These are phyloP conservation scores for Fusarium sp. DNA, from an alignment of 2,329 filamentous ascomycete genomes.

Conservation along the genomic window DNA sequence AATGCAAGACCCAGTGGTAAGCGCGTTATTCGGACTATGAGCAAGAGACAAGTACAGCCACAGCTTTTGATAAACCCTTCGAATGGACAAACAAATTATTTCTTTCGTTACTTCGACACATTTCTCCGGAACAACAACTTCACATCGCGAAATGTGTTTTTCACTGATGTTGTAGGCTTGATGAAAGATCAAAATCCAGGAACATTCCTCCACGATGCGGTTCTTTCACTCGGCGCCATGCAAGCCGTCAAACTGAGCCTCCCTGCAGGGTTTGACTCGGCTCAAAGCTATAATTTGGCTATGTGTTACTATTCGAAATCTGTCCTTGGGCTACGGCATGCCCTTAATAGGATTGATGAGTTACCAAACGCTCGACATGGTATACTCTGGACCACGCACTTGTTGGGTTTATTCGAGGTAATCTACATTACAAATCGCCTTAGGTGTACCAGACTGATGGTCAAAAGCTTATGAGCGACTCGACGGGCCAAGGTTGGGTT, in stretches of 20 bases:
- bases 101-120: slow-evolving; percentile 52
- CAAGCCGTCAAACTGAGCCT: slow-evolving; percentile 46
- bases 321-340: slow-evolving; percentile 41
- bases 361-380: slow-evolving; percentile 16
- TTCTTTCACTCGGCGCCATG: slow-evolving; percentile 53
- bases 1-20: slow-evolving; percentile 29
- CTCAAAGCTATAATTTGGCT: slow-evolving; percentile 27
- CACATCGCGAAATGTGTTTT: slow-evolving; percentile 14
- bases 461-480: slow-evolving; percentile 51
- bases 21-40: accelerated
- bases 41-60: background rate
- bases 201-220: slow-evolving; percentile 48
- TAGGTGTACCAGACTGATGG: too few relatives aligned
- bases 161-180: slow-evolving; percentile 43
- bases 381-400: slow-evolving; percentile 55
- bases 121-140: slow-evolving; percentile 52
- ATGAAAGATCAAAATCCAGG: slow-evolving; percentile 32
- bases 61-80: slow-evolving; percentile 9
- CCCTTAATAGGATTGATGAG: slow-evolving; percentile 15
- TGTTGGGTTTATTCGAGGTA: slow-evolving; percentile 56
- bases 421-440: too few relatives aligned
- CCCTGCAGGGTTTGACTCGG: slow-evolving; percentile 1
- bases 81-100: slow-evolving; percentile 34
- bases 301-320: slow-evolving; percentile 50
- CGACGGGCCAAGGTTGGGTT: slow-evolving; percentile 53